Evolutionary conservation across 352 stramenopile genomes (phyloP), one percentile per base, ranked within the genome.

Genomic region (Aphanomyces stellatus): DNA sequence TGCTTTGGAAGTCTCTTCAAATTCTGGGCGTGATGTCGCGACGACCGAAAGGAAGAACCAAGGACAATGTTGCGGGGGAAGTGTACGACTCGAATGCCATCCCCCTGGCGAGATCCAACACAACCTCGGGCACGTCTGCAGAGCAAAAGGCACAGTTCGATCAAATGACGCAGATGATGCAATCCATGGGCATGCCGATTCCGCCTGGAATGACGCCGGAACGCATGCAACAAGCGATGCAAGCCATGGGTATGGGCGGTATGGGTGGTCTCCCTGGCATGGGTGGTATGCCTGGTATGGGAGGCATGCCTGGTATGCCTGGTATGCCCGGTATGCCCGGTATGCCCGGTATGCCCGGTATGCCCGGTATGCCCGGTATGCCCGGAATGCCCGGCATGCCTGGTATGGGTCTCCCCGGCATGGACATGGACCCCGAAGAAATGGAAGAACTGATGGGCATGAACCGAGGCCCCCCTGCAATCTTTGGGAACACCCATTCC

Each of bases 31-130:
- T 19, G 19, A 57, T 57, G 49, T 57, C 49, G 19, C 49, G 49
- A 57, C 42, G 42, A 51, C 85, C 81, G 42, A 88, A 88, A 71
- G 82, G 85, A 55, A 76, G 82, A 25, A 30, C 40, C 13, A 91
- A 92, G 76, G 74, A 87, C 15, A 93, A 89, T 62, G 78, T 91
- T 63, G 77, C 85, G 4, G 85, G 85, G 63, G 85, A 93, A 79
- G 75, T 77, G 49, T 93, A 93, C 71, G 82, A 93, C 79, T 82
- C 85, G 53, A 93, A 93, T 69, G 85, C 85, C 19, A 28, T 89
- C 35, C 72, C 71, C 11, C 22, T 90, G 11, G 48, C 69, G 15
- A 69, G 69, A 48, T 66, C 65, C n/a, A 22, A 66, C 27, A 34
- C 49, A 51, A 64, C 62, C 33, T 76, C 62, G 19, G 70, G 74